Conservation (phyloP, 2,329 filamentous ascomycete genomes). For the Ciborinia camelliae region DNA sequence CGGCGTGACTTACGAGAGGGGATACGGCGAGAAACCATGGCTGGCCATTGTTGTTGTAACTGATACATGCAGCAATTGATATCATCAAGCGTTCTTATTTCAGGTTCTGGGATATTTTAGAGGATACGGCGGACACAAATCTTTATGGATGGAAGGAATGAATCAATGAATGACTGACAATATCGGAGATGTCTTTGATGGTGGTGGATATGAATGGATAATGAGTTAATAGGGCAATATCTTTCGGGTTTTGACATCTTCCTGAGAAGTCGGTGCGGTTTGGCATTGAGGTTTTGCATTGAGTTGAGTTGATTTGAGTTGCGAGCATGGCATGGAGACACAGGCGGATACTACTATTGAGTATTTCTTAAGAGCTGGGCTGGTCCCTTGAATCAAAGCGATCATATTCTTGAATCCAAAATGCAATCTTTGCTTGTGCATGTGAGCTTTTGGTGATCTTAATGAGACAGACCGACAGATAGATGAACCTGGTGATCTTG, state of each 20-base stretch:
- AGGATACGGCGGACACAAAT: not conserved
- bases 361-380: conserved; percentile 9
- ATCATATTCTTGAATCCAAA: not conserved
- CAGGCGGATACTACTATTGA: not conserved
- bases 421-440: not conserved
- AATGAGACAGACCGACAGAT: not conserved
- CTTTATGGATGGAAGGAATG: too few species aligned
- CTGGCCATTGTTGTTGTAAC: conserved; percentile 8
- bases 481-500: not conserved
- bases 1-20: not conserved
- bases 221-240: not conserved
- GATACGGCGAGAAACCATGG: not conserved
- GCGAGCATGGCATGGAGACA: not conserved
- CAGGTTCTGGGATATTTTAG: not conserved
- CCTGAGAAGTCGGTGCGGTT: not conserved
- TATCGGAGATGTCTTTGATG: too few species aligned
- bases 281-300: not conserved
- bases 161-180: too few species aligned
- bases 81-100: conserved; percentile 2
- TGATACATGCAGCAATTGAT: not conserved
- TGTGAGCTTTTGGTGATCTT: not conserved
- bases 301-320: too few species aligned
- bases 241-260: not conserved
- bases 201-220: not conserved
- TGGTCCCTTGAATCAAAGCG: conserved; percentile 1